phyloP scores from a whole-genome alignment of 2,329 filamentous ascomycete species.

The Aspergillus felis region DNA sequence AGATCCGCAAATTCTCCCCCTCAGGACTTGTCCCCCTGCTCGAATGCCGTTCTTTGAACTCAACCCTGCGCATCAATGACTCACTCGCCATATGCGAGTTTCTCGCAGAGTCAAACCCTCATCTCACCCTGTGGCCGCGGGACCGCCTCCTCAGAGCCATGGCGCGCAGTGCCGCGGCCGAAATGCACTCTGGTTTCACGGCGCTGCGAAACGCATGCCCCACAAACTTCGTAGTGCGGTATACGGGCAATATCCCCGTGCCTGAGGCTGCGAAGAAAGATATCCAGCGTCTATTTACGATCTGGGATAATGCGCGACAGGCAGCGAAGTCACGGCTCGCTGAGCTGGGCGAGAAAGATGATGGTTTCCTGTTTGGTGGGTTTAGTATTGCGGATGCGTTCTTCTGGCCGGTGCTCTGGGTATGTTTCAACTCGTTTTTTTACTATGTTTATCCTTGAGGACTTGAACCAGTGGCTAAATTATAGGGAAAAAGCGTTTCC shows the following conservation, averaged over 20 bases:
- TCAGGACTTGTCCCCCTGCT: constrained; percentile 30
- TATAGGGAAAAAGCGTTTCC: constrained; percentile 33
- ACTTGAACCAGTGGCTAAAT: neutral
- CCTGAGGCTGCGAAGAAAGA: constrained; percentile 22
- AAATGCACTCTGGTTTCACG: constrained; percentile 34
- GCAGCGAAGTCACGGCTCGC: constrained; percentile 20
- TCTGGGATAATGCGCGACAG: constrained; percentile 27
- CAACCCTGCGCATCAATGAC: constrained; percentile 23
- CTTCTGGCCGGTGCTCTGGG: constrained; percentile 39
- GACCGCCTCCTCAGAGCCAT: constrained; percentile 30
- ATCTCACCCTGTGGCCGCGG: constrained; percentile 27
- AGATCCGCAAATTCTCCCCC: constrained; percentile 24
- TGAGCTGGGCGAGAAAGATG: constrained; percentile 22
- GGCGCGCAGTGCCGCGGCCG: constrained; percentile 28
- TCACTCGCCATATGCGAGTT: constrained; percentile 33
- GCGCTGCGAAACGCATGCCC: constrained; percentile 20
- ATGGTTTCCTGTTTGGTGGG: constrained; percentile 34
- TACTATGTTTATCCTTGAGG: neutral
- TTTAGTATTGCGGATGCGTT: constrained; percentile 39
- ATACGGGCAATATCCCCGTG: constrained; percentile 29
- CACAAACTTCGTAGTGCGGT: constrained; percentile 29
- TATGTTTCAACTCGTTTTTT: constrained; percentile 10
- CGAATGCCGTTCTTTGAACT: constrained; percentile 19
- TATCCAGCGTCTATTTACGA: constrained; percentile 19
- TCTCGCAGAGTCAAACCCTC: constrained; percentile 29